Conservation (phyloP, 768 basidiomycete genomes). For the Leucosporidium scottii region DNA sequence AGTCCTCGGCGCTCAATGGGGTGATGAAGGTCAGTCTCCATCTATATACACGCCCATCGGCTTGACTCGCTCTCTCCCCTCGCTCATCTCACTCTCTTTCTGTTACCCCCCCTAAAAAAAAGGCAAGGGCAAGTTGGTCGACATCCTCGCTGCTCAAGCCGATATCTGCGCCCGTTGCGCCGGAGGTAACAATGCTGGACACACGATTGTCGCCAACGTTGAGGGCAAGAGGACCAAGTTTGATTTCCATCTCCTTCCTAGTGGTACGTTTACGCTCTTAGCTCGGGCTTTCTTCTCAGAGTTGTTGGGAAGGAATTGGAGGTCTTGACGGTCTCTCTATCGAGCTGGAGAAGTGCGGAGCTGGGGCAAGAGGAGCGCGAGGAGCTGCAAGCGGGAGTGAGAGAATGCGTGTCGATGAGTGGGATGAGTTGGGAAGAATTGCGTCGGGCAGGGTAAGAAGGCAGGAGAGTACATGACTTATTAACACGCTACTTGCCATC, state of each 20-base stretch:
- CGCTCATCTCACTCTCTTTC: not conserved
- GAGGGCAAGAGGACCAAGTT: conserved; percentile 68
- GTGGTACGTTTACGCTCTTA: conserved; percentile 53
- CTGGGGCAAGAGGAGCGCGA: not conserved
- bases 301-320: too few species aligned
- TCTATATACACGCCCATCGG: not conserved
- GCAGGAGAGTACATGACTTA: not conserved
- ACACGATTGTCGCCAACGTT: conserved; percentile 81
- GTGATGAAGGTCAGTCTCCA: conserved; percentile 69
- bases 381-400: not conserved
- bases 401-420: not conserved
- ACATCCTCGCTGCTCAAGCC: conserved; percentile 79
- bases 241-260: conserved; percentile 91
- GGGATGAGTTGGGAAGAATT: not conserved
- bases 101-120: not conserved
- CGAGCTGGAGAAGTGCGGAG: not conserved
- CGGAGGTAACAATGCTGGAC: conserved; percentile 97
- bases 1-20: conserved; percentile 84
- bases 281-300: not conserved
- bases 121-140: conserved; percentile 76
- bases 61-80: not conserved
- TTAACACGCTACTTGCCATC: not conserved
- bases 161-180: conserved; percentile 95
- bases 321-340: not conserved
- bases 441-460: not conserved